These are phyloP conservation scores for Fraxinus sp. DNA, from an alignment of 305 asterid species.

Conservation along the genomic window DNA sequence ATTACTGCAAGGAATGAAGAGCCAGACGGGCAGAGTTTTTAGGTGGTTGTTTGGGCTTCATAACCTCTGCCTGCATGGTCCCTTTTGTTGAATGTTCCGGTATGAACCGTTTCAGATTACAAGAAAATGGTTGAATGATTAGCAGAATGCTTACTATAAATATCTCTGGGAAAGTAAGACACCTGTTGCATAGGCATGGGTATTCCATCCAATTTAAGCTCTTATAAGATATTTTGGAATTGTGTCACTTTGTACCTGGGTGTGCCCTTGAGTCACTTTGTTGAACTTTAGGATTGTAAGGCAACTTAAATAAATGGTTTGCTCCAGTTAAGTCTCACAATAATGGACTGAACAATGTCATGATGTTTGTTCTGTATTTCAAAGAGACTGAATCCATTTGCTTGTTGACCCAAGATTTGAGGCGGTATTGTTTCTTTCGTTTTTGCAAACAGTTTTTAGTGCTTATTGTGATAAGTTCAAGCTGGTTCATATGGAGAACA, in stretches of 20 bases:
- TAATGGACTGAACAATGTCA: background rate
- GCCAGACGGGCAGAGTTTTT: background rate
- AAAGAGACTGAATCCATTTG: background rate
- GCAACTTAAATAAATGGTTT: background rate
- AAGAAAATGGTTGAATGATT: background rate
- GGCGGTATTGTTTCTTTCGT: background rate
- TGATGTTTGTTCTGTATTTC: background rate
- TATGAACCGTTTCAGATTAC: background rate
- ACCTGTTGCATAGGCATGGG: background rate
- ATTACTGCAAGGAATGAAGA: background rate
- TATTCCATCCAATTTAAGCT: background rate
- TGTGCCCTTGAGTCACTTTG: background rate
- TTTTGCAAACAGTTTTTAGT: background rate
- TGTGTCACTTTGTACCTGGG: background rate
- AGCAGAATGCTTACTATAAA: background rate
- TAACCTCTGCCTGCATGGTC: background rate
- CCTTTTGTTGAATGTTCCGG: background rate
- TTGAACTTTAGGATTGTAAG: background rate
- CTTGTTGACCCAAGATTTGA: background rate
- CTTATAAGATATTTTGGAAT: background rate
- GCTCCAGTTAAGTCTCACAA: background rate
- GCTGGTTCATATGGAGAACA: background rate
- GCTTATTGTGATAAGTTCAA: background rate
- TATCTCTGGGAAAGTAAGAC: background rate
- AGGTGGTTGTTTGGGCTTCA: background rate